Evolutionary conservation across 2,329 filamentous ascomycete genomes (phyloP).

Genomic region (Apiospora arundinis): DNA sequence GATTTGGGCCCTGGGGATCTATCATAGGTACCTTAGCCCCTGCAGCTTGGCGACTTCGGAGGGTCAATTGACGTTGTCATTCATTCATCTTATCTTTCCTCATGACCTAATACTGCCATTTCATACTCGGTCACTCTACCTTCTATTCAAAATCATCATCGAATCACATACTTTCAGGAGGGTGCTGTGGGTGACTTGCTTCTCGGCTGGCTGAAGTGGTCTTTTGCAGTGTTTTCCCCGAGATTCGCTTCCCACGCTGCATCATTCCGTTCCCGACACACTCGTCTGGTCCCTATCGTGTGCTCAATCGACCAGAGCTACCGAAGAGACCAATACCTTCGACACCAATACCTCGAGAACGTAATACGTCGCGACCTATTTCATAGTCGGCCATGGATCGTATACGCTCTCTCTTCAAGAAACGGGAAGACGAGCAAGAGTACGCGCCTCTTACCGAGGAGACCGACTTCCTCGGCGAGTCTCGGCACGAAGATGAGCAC

Average conservation of each 20-base stretch:
- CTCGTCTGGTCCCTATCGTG: background rate
- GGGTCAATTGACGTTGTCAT: constrained; percentile 16
- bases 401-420: constrained; percentile 45
- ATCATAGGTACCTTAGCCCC: background rate
- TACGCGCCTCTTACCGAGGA: constrained; percentile 44
- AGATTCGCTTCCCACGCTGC: background rate
- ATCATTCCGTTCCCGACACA: background rate
- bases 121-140: background rate
- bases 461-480: constrained; percentile 26
- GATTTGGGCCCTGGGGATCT: too few relatives aligned
- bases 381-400: constrained; percentile 44
- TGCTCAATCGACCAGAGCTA: background rate
- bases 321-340: background rate
- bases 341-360: background rate
- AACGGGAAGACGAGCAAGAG: constrained; percentile 38
- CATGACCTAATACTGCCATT: background rate
- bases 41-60: constrained; percentile 10
- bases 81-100: constrained; percentile 1
- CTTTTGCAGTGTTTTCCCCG: background rate
- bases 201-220: background rate
- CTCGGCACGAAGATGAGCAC: constrained; percentile 31
- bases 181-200: background rate
- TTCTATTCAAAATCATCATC: background rate
- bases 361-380: background rate
- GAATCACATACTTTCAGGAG: background rate